These are phyloP conservation scores for Xerophyta viscosa DNA, from an alignment of 106 monocot genomes.

Conservation along the genomic window DNA sequence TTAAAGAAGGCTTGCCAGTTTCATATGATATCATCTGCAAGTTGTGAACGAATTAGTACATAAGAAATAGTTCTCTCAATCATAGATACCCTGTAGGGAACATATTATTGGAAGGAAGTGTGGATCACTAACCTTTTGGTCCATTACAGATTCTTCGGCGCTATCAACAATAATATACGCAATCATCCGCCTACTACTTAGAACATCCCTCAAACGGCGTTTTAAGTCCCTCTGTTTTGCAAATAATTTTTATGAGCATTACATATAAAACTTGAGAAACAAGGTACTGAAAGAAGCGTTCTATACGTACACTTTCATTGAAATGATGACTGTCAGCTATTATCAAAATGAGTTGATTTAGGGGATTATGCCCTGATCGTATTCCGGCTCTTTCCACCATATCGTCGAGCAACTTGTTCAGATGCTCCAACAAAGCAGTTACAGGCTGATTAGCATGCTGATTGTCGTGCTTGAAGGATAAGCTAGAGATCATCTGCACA, in stretches of 20 bases:
- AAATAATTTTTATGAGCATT: neutral
- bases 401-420: slow-evolving; percentile 80
- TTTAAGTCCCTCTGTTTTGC: slow-evolving; percentile 52
- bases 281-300: neutral
- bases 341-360: slow-evolving; percentile 80
- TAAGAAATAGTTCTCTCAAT: neutral
- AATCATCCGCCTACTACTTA: slow-evolving; percentile 67
- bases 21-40: slow-evolving; percentile 58
- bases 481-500: slow-evolving; percentile 77
- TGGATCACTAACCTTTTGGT: slow-evolving; percentile 29
- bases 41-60: too few species aligned
- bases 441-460: slow-evolving; percentile 72
- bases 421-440: slow-evolving; percentile 60
- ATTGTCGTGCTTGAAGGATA: slow-evolving; percentile 92
- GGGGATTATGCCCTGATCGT: slow-evolving; percentile 79
- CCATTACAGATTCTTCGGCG: slow-evolving; percentile 71
- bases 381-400: slow-evolving; percentile 64
- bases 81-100: neutral
- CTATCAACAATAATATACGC: slow-evolving; percentile 82
- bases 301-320: slow-evolving; percentile 55
- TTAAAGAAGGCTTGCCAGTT: slow-evolving; percentile 29
- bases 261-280: neutral
- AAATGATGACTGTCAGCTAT: slow-evolving; percentile 81
- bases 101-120: neutral
- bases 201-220: slow-evolving; percentile 48